phyloP scores from a whole-genome alignment of 768 basidiomycete genomes.

The Tylopilus rubrobrunneus region DNA sequence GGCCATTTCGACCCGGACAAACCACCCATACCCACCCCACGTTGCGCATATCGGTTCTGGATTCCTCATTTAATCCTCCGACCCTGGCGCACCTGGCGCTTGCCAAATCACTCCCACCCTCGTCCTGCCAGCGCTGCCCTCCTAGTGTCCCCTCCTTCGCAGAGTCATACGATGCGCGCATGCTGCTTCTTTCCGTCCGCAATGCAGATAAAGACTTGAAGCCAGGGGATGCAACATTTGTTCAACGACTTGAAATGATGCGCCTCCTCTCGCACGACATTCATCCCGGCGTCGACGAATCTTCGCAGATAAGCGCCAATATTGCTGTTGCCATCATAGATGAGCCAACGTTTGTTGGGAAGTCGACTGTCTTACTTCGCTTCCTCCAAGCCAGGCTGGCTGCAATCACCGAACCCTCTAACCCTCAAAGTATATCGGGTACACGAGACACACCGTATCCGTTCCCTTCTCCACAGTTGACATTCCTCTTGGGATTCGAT shows the following conservation, averaged over 20 bases:
- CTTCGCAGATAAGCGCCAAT: slow-evolving; percentile 31
- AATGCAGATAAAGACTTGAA: slow-evolving; percentile 83
- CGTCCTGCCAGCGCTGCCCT: slow-evolving; percentile 5
- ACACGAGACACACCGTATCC: slow-evolving; percentile 3
- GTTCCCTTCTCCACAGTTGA: slow-evolving; percentile 39
- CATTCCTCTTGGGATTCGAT: slow-evolving; percentile 79
- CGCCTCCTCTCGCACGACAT: slow-evolving; percentile 54
- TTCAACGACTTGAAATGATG: slow-evolving; percentile 91
- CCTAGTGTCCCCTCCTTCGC: not conserved
- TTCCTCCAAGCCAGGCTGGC: slow-evolving; percentile 39
- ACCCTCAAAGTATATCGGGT: slow-evolving; percentile 6
- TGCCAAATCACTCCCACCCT: slow-evolving; percentile 40
- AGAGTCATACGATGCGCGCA: slow-evolving; percentile 59
- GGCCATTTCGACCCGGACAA: slow-evolving; percentile 51
- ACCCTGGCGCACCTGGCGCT: slow-evolving; percentile 82
- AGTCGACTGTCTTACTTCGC: slow-evolving; percentile 55
- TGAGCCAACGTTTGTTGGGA: slow-evolving; percentile 86
- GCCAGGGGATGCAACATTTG: slow-evolving; percentile 64
- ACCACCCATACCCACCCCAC: slow-evolving; percentile 10
- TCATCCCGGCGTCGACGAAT: not conserved
- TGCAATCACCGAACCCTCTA: not conserved
- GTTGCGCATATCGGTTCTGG: slow-evolving; percentile 69
- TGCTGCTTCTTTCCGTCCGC: slow-evolving; percentile 78
- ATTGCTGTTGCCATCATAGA: slow-evolving; percentile 79
- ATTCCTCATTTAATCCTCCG: slow-evolving; percentile 93